Conservation (phyloP, 495 filamentous ascomycete species). For the Tuber melanosporum region DNA sequence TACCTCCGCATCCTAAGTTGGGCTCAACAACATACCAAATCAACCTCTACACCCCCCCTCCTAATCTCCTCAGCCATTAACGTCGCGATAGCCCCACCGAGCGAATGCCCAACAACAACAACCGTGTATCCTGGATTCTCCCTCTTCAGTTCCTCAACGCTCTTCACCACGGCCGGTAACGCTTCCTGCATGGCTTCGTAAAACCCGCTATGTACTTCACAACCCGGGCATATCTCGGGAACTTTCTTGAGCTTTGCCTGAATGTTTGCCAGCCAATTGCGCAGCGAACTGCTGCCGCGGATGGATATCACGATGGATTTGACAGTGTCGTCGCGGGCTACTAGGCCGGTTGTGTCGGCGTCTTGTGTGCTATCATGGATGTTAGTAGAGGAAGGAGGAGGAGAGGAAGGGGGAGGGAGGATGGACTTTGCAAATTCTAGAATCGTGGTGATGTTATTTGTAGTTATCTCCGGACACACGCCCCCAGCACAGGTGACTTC, state of each 20-base stretch:
- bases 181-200: conserved; percentile 49
- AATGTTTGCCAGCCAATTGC: conserved; percentile 59
- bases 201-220: conserved; percentile 52
- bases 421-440: conserved; percentile 13
- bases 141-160: conserved; percentile 42
- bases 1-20: neutral
- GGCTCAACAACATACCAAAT: neutral
- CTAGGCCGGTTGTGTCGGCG: conserved; percentile 53
- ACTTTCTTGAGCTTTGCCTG: conserved; percentile 38
- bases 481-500: conserved; percentile 9
- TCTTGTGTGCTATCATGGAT: neutral
- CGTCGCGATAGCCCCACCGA: conserved; percentile 56
- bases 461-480: conserved; percentile 3
- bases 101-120: conserved; percentile 53
- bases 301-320: conserved; percentile 60
- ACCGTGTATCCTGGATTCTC: conserved; percentile 48
- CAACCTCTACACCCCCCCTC: conserved; percentile 43
- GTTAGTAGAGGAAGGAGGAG: neutral
- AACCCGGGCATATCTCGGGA: conserved; percentile 29
- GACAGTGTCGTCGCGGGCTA: conserved; percentile 58
- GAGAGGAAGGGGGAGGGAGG: neutral
- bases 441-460: conserved; percentile 7
- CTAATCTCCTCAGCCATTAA: conserved; percentile 53
- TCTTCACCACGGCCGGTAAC: conserved; percentile 43
- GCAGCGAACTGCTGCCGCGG: conserved; percentile 56